A percentile compares a stretch with the other conserved stretches of the same genome.
phyloP scores from a whole-genome alignment of 352 stramenopile species.

The Phytopythium mirpurense region DNA sequence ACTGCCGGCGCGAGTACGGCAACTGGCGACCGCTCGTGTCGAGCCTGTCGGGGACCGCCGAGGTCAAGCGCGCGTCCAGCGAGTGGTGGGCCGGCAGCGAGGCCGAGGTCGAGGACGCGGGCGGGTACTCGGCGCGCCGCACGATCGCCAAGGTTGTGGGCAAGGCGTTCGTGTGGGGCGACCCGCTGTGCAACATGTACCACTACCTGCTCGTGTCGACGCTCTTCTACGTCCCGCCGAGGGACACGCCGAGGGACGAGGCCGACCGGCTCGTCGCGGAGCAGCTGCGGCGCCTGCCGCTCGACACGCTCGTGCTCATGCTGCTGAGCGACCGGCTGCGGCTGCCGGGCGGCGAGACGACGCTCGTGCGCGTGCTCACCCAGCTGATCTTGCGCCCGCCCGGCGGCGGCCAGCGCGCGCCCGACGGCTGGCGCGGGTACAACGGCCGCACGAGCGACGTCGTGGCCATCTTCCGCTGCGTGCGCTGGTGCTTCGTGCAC shows the following conservation, averaged over 20 bases:
- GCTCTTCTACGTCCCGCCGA: slow-evolving; percentile 51
- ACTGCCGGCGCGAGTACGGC: slow-evolving; percentile 24
- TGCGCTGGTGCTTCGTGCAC: slow-evolving; percentile 62
- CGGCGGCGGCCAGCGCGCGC: slow-evolving; percentile 5
- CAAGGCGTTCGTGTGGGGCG: slow-evolving; percentile 45
- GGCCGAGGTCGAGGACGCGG: not conserved
- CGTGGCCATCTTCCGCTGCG: slow-evolving; percentile 43
- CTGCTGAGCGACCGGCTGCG: slow-evolving; percentile 57
- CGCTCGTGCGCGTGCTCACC: slow-evolving; percentile 35
- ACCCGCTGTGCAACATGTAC: slow-evolving; percentile 60
- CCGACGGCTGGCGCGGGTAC: slow-evolving; percentile 11
- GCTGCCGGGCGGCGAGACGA: slow-evolving; percentile 48
- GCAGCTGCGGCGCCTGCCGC: slow-evolving; percentile 39
- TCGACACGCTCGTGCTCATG: slow-evolving; percentile 55
- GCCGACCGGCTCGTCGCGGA: slow-evolving; percentile 24
- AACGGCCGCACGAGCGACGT: slow-evolving; percentile 37
- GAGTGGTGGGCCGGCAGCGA: not conserved
- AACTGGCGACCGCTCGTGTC: slow-evolving; percentile 22
- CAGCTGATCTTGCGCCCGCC: slow-evolving; percentile 28
- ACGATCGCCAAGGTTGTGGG: slow-evolving; percentile 20
- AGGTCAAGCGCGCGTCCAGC: not conserved
- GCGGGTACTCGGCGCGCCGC: not conserved
- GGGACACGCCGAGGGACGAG: slow-evolving; percentile 16
- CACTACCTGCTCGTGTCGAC: slow-evolving; percentile 59
- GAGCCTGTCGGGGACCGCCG: slow-evolving; percentile 6